Base-by-base conservation (phyloP, 495 filamentous ascomycete species). In the Hypomontagnella submonticulosa region DNA sequence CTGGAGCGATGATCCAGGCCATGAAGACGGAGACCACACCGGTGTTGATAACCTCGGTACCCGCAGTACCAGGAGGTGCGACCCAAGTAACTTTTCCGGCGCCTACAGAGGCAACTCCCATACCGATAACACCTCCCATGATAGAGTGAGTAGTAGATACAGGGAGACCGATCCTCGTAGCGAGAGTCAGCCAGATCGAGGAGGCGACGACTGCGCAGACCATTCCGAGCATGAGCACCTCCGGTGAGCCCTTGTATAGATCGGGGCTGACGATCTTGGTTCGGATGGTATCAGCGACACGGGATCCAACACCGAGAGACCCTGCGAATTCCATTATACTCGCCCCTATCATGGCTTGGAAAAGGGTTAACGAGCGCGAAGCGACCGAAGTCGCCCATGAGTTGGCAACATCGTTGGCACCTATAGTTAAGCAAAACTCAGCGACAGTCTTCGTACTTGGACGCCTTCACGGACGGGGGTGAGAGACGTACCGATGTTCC, bases 381-480 rank as follows among this genome's bases (percentile, higher is more conserved):
- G 87, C 87, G 48, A 90, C 88, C 64, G 83, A 87, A 55, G 88
- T 90, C 3, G 88, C 88, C 81, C 85, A 91, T 19, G 88, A 83
- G 79, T 92, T 92, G 63, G 89, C 89, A 30, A 92, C 89, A 89
- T 92, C 89, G 76, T 91, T 84, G 66, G 81, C 81, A 66, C 80
- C 80, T 71, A 23, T n/a, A 10, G 12, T 9, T 33, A 4, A 41
- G n/a, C 15, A 9, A 37, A 18, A 15, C n/a, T 47, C 20, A 50
- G 44, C 16, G 44, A 44, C 11, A 10, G n/a, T n/a, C n/a, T n/a
- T n/a, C 18, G 23, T 36, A 10, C 38, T 15, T 23, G 47, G 20
- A 9, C 13, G 40, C 49, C 20, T 47, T 3, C 15, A 52, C 76
- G 76, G 20, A 20, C 6, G 6, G 23, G 23, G 23, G 18, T 10